A percentile compares a stretch with the other conserved stretches of the same genome.
Evolutionary conservation across 805 yeast genomes (phyloP).

Genomic region (Metschnikowia continentalis): DNA sequence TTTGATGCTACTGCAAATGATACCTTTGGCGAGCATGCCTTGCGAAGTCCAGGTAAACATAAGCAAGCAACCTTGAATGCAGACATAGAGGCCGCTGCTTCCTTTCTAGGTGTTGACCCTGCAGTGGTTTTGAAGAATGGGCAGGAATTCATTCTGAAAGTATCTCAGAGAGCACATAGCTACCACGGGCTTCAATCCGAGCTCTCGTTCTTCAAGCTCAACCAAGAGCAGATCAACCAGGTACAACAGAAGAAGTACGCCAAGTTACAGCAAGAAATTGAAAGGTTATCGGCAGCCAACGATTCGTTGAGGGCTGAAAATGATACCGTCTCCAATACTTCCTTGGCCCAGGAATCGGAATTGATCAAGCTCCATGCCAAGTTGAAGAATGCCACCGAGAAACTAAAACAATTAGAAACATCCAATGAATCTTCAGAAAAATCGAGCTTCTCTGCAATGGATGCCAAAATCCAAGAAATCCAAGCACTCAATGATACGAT

Average conservation of each 20-base stretch:
- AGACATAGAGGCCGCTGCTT: constrained; percentile 20
- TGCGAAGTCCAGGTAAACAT: constrained; percentile 1
- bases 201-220: constrained; percentile 29
- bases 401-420: constrained; percentile 17
- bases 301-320: constrained; percentile 17
- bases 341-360: constrained; percentile 3
- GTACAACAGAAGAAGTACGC: constrained; percentile 23
- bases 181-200: constrained; percentile 29
- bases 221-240: constrained; percentile 31
- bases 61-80: constrained; percentile 8
- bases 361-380: constrained; percentile 10
- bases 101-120: constrained; percentile 27
- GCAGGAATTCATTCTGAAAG: constrained; percentile 16
- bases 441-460: neutral
- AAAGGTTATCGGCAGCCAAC: constrained; percentile 21
- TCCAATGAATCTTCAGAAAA: constrained; percentile 11
- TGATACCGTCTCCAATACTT: constrained; percentile 10
- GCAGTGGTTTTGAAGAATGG: constrained; percentile 10
- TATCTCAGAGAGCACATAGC: constrained; percentile 25
- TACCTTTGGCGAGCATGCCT: constrained; percentile 12
- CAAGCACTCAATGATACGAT: constrained; percentile 25
- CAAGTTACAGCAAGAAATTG: constrained; percentile 18
- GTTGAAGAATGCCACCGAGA: constrained; percentile 15
- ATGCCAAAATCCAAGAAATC: constrained; percentile 23
- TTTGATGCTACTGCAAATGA: constrained; percentile 16